phyloP scores from a whole-genome alignment of 78 protist species.

The Planoprotostelium fungivorum region DNA sequence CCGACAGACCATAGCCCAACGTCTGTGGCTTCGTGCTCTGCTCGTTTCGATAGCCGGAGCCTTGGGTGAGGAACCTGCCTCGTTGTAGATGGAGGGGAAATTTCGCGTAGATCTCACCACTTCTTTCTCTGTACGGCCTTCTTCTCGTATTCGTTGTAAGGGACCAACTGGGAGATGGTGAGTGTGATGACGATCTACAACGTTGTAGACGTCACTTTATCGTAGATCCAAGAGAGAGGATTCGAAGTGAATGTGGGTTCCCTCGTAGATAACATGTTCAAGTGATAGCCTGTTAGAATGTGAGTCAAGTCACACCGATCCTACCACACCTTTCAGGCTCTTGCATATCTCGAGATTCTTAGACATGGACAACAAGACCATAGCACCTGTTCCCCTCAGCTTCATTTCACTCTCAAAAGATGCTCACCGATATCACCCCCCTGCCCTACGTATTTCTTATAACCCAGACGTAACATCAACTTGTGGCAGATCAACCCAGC shows the following conservation, averaged over 20 bases:
- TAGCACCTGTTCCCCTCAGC: not conserved
- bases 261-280: not conserved
- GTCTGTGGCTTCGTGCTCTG: not conserved
- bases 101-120: no score
- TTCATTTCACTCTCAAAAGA: not conserved
- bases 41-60: not conserved
- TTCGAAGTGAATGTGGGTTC: slow-evolving; percentile 1
- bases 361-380: not conserved
- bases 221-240: not conserved
- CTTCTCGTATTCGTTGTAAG: not conserved
- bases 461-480: not conserved
- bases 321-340: not conserved
- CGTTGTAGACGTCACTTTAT: not conserved
- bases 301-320: not conserved
- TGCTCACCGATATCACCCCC: not conserved
- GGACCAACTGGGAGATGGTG: not conserved
- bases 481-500: not conserved
- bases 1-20: not conserved
- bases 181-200: not conserved
- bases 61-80: not conserved
- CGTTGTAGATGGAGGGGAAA: no score
- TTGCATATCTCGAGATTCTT: not conserved
- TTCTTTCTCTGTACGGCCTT: not conserved
- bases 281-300: not conserved
- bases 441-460: not conserved